A percentile compares a stretch with the other conserved stretches of the same genome.
These are phyloP conservation scores for Phellopilus nigrolimitatus DNA, from an alignment of 1,284 basidiomycete genomes.

Conservation along the genomic window DNA sequence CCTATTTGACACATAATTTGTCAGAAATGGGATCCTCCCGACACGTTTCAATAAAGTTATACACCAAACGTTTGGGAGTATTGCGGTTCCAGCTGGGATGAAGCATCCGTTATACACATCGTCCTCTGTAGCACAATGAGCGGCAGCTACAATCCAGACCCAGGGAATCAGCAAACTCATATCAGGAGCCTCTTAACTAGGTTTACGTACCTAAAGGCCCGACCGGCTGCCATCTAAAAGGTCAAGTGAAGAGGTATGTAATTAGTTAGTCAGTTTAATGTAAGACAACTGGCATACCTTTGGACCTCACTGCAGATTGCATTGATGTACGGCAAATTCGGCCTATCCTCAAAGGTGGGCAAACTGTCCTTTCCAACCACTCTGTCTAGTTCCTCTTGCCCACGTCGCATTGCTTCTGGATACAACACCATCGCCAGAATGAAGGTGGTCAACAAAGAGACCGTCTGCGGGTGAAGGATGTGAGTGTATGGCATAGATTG, in stretches of 20 bases:
- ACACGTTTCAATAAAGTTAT: too few relatives aligned
- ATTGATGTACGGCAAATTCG: conserved; percentile 23
- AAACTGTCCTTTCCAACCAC: conserved; percentile 23
- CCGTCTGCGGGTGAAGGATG: conserved; percentile 1
- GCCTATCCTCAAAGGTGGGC: conserved; percentile 22
- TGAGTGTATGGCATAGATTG: too few relatives aligned
- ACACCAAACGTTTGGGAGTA: too few relatives aligned
- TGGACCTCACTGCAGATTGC: conserved; percentile 21
- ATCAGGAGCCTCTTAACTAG: too few relatives aligned
- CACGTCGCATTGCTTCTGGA: conserved; percentile 18
- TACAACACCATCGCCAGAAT: conserved; percentile 20
- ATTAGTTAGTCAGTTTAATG: not conserved
- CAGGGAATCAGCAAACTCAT: too few relatives aligned
- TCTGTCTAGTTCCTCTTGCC: conserved; percentile 21
- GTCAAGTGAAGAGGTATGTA: not conserved
- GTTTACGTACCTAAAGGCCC: conserved; percentile 11
- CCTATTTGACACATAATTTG: too few relatives aligned
- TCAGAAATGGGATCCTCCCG: too few relatives aligned
- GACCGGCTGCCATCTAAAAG: conserved; percentile 20
- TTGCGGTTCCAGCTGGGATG: too few relatives aligned
- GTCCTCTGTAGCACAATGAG: too few relatives aligned
- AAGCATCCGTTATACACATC: too few relatives aligned
- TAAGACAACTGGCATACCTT: conserved; percentile 1
- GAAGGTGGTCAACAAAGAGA: conserved; percentile 16
- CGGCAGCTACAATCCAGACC: too few relatives aligned